Conservation (phyloP, 805 yeast species). For the Kodamaea laetipori region DNA sequence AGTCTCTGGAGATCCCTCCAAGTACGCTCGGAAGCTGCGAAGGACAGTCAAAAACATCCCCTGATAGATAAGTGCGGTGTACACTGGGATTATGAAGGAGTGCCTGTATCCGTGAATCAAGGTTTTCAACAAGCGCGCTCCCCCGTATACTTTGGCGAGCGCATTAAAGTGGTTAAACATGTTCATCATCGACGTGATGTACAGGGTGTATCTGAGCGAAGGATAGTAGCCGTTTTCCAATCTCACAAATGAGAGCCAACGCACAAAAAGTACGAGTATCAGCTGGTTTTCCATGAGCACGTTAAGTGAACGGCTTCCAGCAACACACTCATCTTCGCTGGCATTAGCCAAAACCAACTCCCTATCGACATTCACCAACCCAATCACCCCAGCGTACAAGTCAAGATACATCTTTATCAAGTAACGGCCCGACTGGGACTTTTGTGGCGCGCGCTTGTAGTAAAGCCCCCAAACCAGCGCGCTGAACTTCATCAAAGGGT, state of each 20-base stretch:
- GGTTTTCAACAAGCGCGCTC: neutral
- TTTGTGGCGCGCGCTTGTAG: slow-evolving; percentile 21
- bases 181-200: slow-evolving; percentile 27
- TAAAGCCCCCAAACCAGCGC: slow-evolving; percentile 22
- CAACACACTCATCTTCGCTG: slow-evolving; percentile 5
- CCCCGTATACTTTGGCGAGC: slow-evolving; percentile 14
- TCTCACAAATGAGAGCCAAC: slow-evolving; percentile 31
- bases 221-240: slow-evolving; percentile 33
- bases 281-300: slow-evolving; percentile 20
- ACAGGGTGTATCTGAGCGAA: slow-evolving; percentile 27
- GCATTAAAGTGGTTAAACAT: slow-evolving; percentile 26
- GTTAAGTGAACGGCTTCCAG: slow-evolving; percentile 8
- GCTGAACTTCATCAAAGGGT: slow-evolving; percentile 13
- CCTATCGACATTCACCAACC: slow-evolving; percentile 10
- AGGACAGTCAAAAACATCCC: slow-evolving; percentile 24
- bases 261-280: slow-evolving; percentile 18
- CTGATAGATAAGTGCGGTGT: slow-evolving; percentile 22
- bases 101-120: slow-evolving; percentile 7
- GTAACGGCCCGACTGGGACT: slow-evolving; percentile 13
- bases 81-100: slow-evolving; percentile 18
- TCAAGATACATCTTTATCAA: slow-evolving; percentile 22
- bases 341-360: neutral
- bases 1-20: too few relatives aligned
- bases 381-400: slow-evolving; percentile 19
- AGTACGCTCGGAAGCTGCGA: slow-evolving; percentile 11